Percentiles rank a stretch among this genome's conserved stretches.
phyloP scores from a whole-genome alignment of 306 rosid species.

The Dryas alaskensis region DNA sequence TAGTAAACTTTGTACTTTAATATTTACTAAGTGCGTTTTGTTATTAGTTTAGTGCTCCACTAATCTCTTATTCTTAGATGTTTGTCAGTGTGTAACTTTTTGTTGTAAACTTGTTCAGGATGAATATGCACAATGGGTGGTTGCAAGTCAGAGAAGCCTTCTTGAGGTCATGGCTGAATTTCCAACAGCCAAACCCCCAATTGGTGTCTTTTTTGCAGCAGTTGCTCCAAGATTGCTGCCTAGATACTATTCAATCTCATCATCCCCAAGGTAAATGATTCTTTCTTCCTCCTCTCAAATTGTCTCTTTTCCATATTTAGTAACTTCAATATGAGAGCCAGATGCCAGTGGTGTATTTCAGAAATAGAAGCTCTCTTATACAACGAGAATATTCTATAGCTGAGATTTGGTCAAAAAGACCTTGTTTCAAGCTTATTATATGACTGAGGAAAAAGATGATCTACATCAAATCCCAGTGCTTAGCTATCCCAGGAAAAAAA shows the following conservation, averaged over 20 bases:
- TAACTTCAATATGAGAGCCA: neutral
- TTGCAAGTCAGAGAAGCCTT: constrained; percentile 88
- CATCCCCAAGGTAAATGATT: constrained; percentile 68
- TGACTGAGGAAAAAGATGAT: neutral
- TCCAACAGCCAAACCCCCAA: constrained; percentile 86
- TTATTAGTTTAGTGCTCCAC: neutral
- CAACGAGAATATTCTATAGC: neutral
- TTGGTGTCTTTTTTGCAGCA: constrained; percentile 89
- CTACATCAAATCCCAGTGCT: neutral
- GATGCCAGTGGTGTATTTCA: neutral
- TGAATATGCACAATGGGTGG: constrained; percentile 85
- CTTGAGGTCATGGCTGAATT: constrained; percentile 92
- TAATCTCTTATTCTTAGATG: constrained; percentile 8
- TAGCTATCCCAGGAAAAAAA: neutral
- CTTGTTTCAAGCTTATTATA: neutral
- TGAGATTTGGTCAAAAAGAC: neutral
- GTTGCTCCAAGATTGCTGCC: constrained; percentile 94
- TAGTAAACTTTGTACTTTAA: constrained; percentile 25
- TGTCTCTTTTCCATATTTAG: neutral
- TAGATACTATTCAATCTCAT: constrained; percentile 92
- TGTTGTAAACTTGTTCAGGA: constrained; percentile 51
- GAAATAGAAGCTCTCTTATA: neutral
- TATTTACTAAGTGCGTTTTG: neutral
- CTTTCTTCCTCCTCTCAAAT: neutral
- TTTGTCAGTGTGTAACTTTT: constrained; percentile 22